Evolutionary conservation across 768 basidiomycete genomes (phyloP).

Genomic region (Agaricus bisporus): DNA sequence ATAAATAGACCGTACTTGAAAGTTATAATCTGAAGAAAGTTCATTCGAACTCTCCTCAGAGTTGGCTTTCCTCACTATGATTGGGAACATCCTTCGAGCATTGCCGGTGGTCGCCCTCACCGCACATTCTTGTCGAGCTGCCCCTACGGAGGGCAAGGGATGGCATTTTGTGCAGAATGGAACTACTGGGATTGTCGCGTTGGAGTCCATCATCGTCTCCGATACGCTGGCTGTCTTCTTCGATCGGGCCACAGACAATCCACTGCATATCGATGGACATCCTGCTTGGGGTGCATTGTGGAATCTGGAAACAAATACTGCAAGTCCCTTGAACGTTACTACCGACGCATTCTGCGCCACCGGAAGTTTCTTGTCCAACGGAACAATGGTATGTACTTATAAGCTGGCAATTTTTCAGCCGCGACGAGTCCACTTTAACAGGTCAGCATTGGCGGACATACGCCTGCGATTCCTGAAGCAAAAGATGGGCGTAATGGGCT

Average conservation of each 20-base stretch:
- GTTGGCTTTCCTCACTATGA: background rate
- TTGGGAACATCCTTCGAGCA: background rate
- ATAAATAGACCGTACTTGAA: background rate
- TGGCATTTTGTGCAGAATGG: conserved; percentile 25
- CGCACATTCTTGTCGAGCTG: background rate
- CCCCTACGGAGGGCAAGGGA: conserved; percentile 6
- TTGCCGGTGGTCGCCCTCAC: background rate
- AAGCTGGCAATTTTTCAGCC: background rate
- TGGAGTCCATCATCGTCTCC: conserved; percentile 24
- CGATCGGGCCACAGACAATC: conserved; percentile 29
- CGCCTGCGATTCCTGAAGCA: conserved; percentile 21
- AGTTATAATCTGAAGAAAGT: too few species aligned
- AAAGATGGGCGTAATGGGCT: conserved; percentile 29
- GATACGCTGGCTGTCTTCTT: conserved; percentile 24
- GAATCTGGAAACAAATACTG: conserved; percentile 32
- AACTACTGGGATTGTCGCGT: conserved; percentile 21
- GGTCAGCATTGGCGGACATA: conserved; percentile 26
- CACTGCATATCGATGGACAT: conserved; percentile 34
- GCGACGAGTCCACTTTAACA: background rate
- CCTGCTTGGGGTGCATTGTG: conserved; percentile 42
- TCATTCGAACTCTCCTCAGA: background rate
- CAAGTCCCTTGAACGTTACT: conserved; percentile 26
- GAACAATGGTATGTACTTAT: conserved; percentile 26
- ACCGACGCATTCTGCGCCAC: conserved; percentile 40
- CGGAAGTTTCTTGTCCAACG: conserved; percentile 34